A percentile compares a stretch with the other conserved stretches of the same genome.
phyloP scores from a whole-genome alignment of 495 filamentous ascomycete genomes.

The Neurospora sp. region DNA sequence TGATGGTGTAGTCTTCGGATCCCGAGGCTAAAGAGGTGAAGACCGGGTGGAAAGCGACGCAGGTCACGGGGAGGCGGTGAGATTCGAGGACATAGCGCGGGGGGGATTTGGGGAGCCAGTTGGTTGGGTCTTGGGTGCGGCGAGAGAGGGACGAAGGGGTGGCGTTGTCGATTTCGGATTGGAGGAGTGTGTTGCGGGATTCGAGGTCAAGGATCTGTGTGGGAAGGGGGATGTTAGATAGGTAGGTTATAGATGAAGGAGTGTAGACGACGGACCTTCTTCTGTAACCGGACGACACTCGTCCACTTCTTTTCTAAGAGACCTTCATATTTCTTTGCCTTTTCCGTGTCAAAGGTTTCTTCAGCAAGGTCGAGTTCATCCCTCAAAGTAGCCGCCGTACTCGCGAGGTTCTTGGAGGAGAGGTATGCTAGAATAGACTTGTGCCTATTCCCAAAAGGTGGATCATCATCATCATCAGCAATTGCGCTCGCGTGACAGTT shows the following conservation, averaged over 20 bases:
- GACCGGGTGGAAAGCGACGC: constrained; percentile 83
- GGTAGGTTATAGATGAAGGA: background rate
- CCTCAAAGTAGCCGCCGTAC: constrained; percentile 54
- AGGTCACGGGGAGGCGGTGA: constrained; percentile 68
- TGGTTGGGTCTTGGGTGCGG: constrained; percentile 67
- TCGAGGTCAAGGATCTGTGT: constrained; percentile 84
- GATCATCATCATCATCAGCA: background rate
- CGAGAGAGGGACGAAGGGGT: constrained; percentile 58
- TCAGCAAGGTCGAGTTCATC: constrained; percentile 51
- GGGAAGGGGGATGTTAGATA: background rate
- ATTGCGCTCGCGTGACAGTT: background rate
- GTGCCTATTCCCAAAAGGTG: constrained; percentile 43
- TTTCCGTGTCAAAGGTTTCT: constrained; percentile 58
- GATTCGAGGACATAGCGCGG: constrained; percentile 71
- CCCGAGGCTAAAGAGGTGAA: constrained; percentile 84
- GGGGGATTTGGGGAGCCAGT: constrained; percentile 71
- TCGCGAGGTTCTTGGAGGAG: constrained; percentile 50
- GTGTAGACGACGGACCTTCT: constrained; percentile 51
- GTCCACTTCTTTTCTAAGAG: constrained; percentile 92
- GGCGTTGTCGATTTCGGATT: constrained; percentile 69
- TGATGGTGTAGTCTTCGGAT: constrained; percentile 74
- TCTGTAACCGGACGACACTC: constrained; percentile 73
- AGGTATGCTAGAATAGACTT: constrained; percentile 84
- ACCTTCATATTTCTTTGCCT: constrained; percentile 74
- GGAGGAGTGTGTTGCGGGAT: constrained; percentile 54